Evolutionary conservation across 371 early-diverging fungal species (phyloP).

Genomic region (Mucor indicus): DNA sequence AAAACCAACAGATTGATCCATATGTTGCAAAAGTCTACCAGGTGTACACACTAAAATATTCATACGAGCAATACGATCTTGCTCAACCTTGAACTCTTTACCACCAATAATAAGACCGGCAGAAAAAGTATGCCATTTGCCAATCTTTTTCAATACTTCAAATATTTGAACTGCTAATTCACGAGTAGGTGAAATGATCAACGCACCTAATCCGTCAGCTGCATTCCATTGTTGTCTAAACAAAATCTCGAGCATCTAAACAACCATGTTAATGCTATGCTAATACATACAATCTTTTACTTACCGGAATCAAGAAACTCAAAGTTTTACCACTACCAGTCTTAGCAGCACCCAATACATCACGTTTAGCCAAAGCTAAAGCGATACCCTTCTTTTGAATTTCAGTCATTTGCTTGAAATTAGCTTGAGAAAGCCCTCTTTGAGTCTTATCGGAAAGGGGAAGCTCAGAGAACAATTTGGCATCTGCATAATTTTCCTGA

Average conservation of each 20-base stretch:
- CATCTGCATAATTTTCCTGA: slow-evolving; percentile 34
- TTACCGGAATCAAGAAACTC: slow-evolving; percentile 95
- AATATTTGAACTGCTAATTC: slow-evolving; percentile 98
- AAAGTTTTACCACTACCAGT: slow-evolving; percentile 99
- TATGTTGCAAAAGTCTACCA: slow-evolving; percentile 96
- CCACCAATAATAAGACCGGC: slow-evolving; percentile 98
- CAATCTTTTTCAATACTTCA: slow-evolving; percentile 88
- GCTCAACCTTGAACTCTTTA: slow-evolving; percentile 87
- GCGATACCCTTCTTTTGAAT: slow-evolving; percentile 95
- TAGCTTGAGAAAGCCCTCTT: slow-evolving; percentile 67
- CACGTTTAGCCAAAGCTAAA: slow-evolving; percentile 79
- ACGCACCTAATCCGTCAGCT: slow-evolving; percentile 85
- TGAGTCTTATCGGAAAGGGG: slow-evolving; percentile 68
- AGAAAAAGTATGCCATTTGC: slow-evolving; percentile 81
- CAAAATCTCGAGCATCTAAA: slow-evolving; percentile 76
- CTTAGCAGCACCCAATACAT: slow-evolving; percentile 97
- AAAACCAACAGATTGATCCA: slow-evolving; percentile 94
- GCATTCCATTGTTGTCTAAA: slow-evolving; percentile 82
- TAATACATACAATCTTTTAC: slow-evolving; percentile 4
- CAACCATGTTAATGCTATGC: too few relatives aligned
- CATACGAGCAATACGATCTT: slow-evolving; percentile 83
- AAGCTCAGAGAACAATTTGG: slow-evolving; percentile 56
- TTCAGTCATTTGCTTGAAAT: slow-evolving; percentile 93
- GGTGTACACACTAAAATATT: slow-evolving; percentile 98
- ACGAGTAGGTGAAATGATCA: slow-evolving; percentile 98